These are phyloP conservation scores for Fusarium haematococcum DNA, from an alignment of 2,329 filamentous ascomycete species.

Conservation along the genomic window DNA sequence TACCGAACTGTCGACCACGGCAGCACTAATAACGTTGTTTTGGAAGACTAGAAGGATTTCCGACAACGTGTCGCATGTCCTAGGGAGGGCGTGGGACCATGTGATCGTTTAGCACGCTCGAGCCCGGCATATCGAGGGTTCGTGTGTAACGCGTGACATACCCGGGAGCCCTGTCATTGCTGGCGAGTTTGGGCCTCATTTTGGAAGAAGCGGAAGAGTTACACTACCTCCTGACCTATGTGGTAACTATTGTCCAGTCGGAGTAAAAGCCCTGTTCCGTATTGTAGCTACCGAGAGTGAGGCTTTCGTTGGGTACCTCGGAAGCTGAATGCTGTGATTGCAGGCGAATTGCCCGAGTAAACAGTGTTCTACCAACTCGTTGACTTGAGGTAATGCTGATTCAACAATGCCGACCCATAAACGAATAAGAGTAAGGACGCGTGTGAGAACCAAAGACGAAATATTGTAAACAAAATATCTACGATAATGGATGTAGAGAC, in stretches of 20 bases:
- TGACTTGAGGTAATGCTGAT: background rate
- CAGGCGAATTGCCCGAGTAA: background rate
- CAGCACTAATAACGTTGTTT: conserved; percentile 29
- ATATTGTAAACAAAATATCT: background rate
- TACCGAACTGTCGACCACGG: conserved; percentile 61
- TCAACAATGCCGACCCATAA: background rate
- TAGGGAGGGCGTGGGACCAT: conserved; percentile 21
- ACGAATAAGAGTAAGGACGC: background rate
- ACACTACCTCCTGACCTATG: background rate
- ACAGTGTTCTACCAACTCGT: background rate
- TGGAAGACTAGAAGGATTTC: conserved; percentile 22
- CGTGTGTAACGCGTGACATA: background rate
- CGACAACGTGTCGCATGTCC: conserved; percentile 18
- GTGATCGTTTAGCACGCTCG: background rate
- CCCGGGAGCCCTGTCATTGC: background rate
- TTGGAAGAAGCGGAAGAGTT: background rate
- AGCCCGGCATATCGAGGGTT: background rate
- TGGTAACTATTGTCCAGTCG: background rate
- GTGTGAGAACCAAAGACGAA: background rate
- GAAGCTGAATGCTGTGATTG: background rate
- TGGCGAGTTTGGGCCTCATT: background rate
- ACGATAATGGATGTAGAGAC: background rate
- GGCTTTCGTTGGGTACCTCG: background rate
- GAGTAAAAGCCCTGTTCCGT: background rate
- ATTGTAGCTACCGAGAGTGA: background rate